Conservation (phyloP, 2,329 filamentous ascomycete genomes). For the Penicillium hordei region DNA sequence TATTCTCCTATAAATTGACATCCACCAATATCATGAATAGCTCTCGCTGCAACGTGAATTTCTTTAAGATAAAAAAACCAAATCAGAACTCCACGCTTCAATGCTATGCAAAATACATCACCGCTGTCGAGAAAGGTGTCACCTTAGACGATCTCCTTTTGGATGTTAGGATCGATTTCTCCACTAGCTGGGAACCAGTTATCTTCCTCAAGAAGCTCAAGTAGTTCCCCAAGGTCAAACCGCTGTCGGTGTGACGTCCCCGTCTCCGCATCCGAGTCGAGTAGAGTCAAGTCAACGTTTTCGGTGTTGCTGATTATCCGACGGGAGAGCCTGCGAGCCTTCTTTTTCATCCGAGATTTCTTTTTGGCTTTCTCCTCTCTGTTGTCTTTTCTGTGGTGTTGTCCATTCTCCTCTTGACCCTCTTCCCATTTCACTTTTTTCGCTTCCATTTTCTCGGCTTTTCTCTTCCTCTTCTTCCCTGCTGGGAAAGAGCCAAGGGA, state of each 20-base stretch:
- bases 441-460: background rate
- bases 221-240: slow-evolving; percentile 6
- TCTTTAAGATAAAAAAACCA: background rate
- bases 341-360: background rate
- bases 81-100: background rate
- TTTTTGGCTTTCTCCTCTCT: background rate
- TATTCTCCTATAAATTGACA: background rate
- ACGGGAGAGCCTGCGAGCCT: background rate
- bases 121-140: background rate
- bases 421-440: background rate
- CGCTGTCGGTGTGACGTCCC: background rate
- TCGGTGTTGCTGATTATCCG: slow-evolving; percentile 6
- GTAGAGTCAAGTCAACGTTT: slow-evolving; percentile 6
- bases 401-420: background rate
- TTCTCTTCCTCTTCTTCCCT: background rate
- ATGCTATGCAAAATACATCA: slow-evolving; percentile 1
- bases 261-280: background rate
- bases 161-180: slow-evolving; percentile 34
- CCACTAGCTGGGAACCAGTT: slow-evolving; percentile 41
- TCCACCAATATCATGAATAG: background rate
- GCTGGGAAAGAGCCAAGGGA: background rate
- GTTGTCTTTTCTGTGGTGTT: background rate
- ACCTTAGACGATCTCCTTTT: slow-evolving; percentile 14
- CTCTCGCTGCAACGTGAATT: background rate
- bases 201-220: slow-evolving; percentile 34